A percentile compares a stretch with the other conserved stretches of the same genome.
These are phyloP conservation scores for Usnea hakonensis DNA, from an alignment of 495 filamentous ascomycete genomes.

Conservation along the genomic window DNA sequence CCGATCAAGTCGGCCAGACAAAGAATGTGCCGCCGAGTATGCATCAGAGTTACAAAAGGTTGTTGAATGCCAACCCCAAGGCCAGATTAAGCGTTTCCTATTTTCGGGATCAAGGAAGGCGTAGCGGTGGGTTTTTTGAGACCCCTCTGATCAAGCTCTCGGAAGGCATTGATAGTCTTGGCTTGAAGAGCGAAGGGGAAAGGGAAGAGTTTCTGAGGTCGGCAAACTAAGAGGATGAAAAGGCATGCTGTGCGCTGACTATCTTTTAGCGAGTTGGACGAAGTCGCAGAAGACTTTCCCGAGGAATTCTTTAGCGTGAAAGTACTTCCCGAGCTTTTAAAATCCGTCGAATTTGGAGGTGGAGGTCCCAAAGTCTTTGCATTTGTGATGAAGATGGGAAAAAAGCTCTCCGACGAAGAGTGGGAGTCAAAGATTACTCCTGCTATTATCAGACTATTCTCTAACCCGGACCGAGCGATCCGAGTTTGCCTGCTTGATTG, in stretches of 20 bases:
- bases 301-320: constrained; percentile 98
- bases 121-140: constrained; percentile 81
- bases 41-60: constrained; percentile 80
- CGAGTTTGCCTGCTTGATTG: constrained; percentile 88
- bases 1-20: constrained; percentile 72
- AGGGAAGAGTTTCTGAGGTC: constrained; percentile 79
- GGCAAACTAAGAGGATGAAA: constrained; percentile 24
- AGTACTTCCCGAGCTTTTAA: constrained; percentile 87
- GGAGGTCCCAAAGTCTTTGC: constrained; percentile 87
- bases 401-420: constrained; percentile 80
- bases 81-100: constrained; percentile 71
- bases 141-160: constrained; percentile 84
- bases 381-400: constrained; percentile 80
- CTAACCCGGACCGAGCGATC: constrained; percentile 84
- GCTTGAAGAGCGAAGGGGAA: constrained; percentile 76
- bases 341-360: constrained; percentile 94
- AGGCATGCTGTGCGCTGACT: constrained; percentile 19
- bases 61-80: constrained; percentile 84
- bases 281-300: constrained; percentile 84
- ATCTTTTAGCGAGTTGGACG: constrained; percentile 63
- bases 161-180: constrained; percentile 85
- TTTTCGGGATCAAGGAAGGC: constrained; percentile 83
- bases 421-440: constrained; percentile 80
- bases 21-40: constrained; percentile 82
- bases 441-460: constrained; percentile 78